Conservation (phyloP, 2,329 filamentous ascomycete genomes). For the Diaporthe destruens region DNA sequence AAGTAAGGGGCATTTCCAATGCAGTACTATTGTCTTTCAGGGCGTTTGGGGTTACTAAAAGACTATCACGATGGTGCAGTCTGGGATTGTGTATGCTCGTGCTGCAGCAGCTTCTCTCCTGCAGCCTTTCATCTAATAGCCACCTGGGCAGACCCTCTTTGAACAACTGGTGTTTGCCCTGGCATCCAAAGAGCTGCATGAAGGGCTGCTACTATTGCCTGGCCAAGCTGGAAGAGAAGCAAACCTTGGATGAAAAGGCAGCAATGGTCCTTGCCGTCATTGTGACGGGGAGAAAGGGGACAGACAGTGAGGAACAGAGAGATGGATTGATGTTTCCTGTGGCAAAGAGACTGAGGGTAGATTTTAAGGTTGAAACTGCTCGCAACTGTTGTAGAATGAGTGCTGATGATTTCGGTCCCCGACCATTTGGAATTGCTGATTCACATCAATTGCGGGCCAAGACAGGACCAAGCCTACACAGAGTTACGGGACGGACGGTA, state of each 20-base stretch:
- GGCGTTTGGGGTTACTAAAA: neutral
- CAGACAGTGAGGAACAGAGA: neutral
- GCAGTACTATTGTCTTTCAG: neutral
- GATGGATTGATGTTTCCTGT: neutral
- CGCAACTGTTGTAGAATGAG: neutral
- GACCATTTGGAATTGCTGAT: neutral
- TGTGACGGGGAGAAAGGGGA: constrained; percentile 26
- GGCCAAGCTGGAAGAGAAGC: constrained; percentile 23
- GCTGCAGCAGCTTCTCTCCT: neutral
- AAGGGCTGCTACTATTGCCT: neutral
- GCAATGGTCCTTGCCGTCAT: neutral
- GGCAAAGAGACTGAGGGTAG: neutral
- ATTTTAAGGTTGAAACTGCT: constrained; percentile 35
- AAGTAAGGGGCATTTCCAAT: neutral
- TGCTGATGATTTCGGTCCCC: neutral
- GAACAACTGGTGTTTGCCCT: constrained; percentile 26
- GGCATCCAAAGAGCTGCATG: constrained; percentile 33
- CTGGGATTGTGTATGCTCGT: neutral
- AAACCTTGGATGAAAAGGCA: constrained; percentile 39
- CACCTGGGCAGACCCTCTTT: neutral
- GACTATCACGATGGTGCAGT: neutral
- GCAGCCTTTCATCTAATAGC: neutral
- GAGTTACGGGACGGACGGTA: neutral
- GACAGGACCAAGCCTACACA: neutral
- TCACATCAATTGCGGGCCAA: neutral